These are phyloP conservation scores for Tubosaeta brunneosetosa DNA, from an alignment of 768 basidiomycete genomes.

Conservation along the genomic window DNA sequence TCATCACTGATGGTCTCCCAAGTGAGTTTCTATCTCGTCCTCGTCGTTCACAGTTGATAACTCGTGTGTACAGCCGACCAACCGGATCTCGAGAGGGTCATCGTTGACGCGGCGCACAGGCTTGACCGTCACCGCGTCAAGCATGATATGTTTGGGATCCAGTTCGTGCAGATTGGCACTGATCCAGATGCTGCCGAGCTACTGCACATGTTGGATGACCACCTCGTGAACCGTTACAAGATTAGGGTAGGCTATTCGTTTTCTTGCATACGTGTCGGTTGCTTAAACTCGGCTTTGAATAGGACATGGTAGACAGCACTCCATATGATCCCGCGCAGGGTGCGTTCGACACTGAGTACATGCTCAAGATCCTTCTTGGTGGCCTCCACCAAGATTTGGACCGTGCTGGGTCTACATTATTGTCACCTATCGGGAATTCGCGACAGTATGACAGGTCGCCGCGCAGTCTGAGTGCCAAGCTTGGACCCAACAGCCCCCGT, in stretches of 20 bases:
- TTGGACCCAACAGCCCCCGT: constrained; percentile 13
- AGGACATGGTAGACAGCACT: constrained; percentile 48
- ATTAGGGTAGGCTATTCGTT: constrained; percentile 22
- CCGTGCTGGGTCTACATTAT: constrained; percentile 6
- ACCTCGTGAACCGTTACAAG: constrained; percentile 28
- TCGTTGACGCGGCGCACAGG: constrained; percentile 36
- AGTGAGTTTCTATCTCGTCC: constrained; percentile 25
- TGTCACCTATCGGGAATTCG: constrained; percentile 2
- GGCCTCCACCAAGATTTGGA: constrained; percentile 19
- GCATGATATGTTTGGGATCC: constrained; percentile 40
- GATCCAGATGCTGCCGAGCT: constrained; percentile 35
- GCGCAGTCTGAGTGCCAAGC: constrained; percentile 6
- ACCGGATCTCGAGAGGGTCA: constrained; percentile 22
- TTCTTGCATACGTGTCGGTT: background rate
- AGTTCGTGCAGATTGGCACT: constrained; percentile 45
- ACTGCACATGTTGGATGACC: constrained; percentile 38
- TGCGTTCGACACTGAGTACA: constrained; percentile 31
- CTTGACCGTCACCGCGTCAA: constrained; percentile 35
- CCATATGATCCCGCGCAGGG: constrained; percentile 32
- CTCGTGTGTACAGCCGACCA: constrained; percentile 24
- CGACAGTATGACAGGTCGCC: constrained; percentile 12
- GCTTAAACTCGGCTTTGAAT: constrained; percentile 1
- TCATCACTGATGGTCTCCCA: constrained; percentile 39
- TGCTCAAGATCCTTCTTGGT: constrained; percentile 33
- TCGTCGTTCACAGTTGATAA: background rate